Base-by-base conservation (phyloP, 2,329 filamentous ascomycete species). In the Alternaria burnsii region DNA sequence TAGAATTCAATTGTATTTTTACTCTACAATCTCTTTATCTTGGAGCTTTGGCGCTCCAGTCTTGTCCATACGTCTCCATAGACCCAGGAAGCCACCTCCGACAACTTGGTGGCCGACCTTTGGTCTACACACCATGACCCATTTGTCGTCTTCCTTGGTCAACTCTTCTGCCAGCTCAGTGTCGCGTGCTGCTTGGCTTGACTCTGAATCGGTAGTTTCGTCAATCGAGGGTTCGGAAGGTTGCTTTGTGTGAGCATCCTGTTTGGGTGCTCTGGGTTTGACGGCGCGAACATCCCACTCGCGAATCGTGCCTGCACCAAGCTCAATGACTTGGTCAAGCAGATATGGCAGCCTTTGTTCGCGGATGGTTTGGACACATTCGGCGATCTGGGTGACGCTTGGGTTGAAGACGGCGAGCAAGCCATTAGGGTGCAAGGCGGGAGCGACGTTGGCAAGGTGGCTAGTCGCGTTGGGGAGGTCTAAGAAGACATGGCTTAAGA, bases 331-430 rank as follows among this genome's bases (percentile, higher is more conserved):
- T 44, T 82, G 84, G 40, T 90, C 88, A 9, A 88, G 77, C 26
- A 83, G 76, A 46, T 89, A 82, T 0, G 87, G 86, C 54, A 92
- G 79, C 3, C 76, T 78, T 12, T 86, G 79, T 28, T 83, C 78
- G 58, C 84, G 84, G 32, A 88, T 84, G 40, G 81, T 75, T 46
- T 84, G 79, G 28, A 89, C 81, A 59, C 89, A 91, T 5, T 88
- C 84, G 41, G 85, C 87, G 56, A 94, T 90, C 76, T 94, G 92
- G 10, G 91, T 93, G 59, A 95, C 88, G 68, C 88, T 92, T 0
- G 92, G 92, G 65, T 88, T 88, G 79, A 93, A 95, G 1, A 93
- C 83, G 14, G 90, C 82, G 32, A 94, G 80, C 9, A 86, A 80
- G 0, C 88, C 91, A 70, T 91, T 86, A 2, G 85, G 82, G 40